Evolutionary conservation across 2,329 filamentous ascomycete species (phyloP).

Genomic region (Pyricularia sp.): DNA sequence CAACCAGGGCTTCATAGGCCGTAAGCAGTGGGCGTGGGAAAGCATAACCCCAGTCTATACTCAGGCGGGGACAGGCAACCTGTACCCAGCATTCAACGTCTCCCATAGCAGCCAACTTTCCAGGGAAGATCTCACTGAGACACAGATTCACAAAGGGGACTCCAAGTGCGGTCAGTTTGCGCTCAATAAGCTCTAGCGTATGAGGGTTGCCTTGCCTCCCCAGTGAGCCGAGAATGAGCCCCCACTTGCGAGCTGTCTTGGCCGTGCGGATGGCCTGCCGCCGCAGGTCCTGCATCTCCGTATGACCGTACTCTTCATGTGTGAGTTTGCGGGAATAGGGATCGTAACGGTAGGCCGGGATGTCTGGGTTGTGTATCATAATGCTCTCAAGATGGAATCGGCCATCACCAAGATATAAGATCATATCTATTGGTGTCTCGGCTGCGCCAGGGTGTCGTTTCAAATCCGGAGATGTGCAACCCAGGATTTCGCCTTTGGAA

Average conservation of each 20-base stretch:
- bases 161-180: constrained; percentile 53
- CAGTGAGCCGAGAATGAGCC: constrained; percentile 82
- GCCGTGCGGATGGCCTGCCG: constrained; percentile 65
- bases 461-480: constrained; percentile 73
- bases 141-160: constrained; percentile 69
- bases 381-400: constrained; percentile 94
- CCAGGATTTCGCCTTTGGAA: constrained; percentile 89
- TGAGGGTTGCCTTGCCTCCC: constrained; percentile 93
- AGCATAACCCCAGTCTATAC: constrained; percentile 98
- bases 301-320: constrained; percentile 81
- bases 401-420: constrained; percentile 84
- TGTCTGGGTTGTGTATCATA: constrained; percentile 92
- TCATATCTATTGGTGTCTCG: constrained; percentile 52
- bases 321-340: constrained; percentile 89
- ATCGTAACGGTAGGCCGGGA: constrained; percentile 92
- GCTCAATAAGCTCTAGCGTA: constrained; percentile 78
- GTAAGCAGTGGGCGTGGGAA: constrained; percentile 81
- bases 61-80: constrained; percentile 88
- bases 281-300: constrained; percentile 75
- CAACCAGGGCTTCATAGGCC: constrained; percentile 87
- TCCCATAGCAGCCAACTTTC: constrained; percentile 82
- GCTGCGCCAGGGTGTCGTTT: constrained; percentile 20
- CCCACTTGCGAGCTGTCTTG: constrained; percentile 69
- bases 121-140: constrained; percentile 90
- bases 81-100: constrained; percentile 98